Percentiles rank a stretch among this genome's conserved stretches.
Evolutionary conservation across 768 basidiomycete genomes (phyloP).

Genomic region (Omphalotus guepiniiformis): DNA sequence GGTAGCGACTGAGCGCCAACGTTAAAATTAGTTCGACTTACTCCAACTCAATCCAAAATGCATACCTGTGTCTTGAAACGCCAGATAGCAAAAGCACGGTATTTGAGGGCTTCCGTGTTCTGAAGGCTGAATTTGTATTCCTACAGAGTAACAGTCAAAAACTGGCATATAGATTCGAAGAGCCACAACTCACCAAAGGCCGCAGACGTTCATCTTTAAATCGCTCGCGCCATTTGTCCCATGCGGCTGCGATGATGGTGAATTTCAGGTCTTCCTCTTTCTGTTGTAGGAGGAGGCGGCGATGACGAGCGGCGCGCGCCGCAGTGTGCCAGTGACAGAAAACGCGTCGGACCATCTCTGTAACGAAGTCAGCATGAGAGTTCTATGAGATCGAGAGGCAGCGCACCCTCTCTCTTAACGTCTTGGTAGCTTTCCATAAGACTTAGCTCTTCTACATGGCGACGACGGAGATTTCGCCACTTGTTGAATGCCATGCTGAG

Average conservation of each 20-base stretch:
- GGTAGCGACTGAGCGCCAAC: slow-evolving; percentile 55
- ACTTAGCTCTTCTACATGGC: slow-evolving; percentile 66
- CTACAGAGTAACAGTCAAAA: slow-evolving; percentile 24
- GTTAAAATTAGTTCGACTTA: background rate
- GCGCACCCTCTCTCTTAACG: slow-evolving; percentile 72
- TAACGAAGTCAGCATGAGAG: slow-evolving; percentile 4
- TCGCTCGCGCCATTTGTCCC: slow-evolving; percentile 79
- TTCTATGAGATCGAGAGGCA: slow-evolving; percentile 2
- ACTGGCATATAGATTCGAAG: slow-evolving; percentile 4
- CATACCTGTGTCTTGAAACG: slow-evolving; percentile 67
- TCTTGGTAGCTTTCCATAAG: slow-evolving; percentile 84
- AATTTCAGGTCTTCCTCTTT: slow-evolving; percentile 61
- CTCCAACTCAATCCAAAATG: slow-evolving; percentile 5
- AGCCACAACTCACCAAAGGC: slow-evolving; percentile 44
- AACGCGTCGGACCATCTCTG: slow-evolving; percentile 63
- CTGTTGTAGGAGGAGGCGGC: slow-evolving; percentile 53
- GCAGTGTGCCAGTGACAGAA: slow-evolving; percentile 69
- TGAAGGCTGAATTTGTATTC: slow-evolving; percentile 58
- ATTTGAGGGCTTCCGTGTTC: slow-evolving; percentile 55
- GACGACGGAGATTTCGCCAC: slow-evolving; percentile 60
- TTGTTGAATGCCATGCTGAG: slow-evolving; percentile 56
- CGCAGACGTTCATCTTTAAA: slow-evolving; percentile 62
- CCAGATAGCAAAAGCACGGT: slow-evolving; percentile 72
- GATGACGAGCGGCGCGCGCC: slow-evolving; percentile 56
- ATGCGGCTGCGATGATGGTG: slow-evolving; percentile 46